A percentile compares a stretch with the other conserved stretches of the same genome.
Conservation (phyloP, 2,329 filamentous ascomycete genomes). For the Phialophora expanda region DNA sequence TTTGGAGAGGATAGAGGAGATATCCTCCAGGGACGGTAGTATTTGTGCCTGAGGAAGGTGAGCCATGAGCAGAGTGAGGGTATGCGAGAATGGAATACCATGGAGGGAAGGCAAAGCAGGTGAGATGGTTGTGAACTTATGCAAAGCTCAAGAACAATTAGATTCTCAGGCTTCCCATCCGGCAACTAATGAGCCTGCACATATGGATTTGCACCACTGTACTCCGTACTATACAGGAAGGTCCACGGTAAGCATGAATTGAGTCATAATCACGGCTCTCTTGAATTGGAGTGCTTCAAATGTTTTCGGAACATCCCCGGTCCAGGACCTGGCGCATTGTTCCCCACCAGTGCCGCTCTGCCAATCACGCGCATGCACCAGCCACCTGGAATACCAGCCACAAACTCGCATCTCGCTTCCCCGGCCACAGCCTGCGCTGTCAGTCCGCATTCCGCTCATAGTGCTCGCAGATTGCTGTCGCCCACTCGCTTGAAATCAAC, state of each 20-base stretch:
- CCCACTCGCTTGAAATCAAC: not conserved
- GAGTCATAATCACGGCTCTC: slow-evolving; percentile 17
- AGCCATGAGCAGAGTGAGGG: slow-evolving; percentile 10
- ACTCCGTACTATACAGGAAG: not conserved
- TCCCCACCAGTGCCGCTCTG: not conserved
- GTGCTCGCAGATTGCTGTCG: slow-evolving; percentile 14
- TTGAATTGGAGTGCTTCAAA: slow-evolving; percentile 4
- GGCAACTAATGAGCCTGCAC: not conserved
- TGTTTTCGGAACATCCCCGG: slow-evolving; percentile 7
- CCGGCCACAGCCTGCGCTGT: slow-evolving; percentile 3
- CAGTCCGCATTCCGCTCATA: slow-evolving; percentile 5
- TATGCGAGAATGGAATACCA: slow-evolving; percentile 13
- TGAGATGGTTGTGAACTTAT: not conserved
- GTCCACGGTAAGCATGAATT: slow-evolving; percentile 4
- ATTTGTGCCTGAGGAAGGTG: slow-evolving; percentile 51
- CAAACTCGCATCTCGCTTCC: not conserved
- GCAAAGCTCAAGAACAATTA: not conserved
- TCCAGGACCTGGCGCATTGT: not conserved
- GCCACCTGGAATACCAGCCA: slow-evolving; percentile 18
- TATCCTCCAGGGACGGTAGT: slow-evolving; percentile 66
- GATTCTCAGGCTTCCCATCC: not conserved
- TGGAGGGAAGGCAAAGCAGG: not conserved
- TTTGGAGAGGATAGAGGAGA: slow-evolving; percentile 61
- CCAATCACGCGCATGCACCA: slow-evolving; percentile 7
- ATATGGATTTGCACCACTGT: not conserved